Percentiles rank a stretch among this genome's conserved stretches.
These are phyloP conservation scores for Zymoseptoria passerinii DNA, from an alignment of 2,329 filamentous ascomycete genomes.

Conservation along the genomic window DNA sequence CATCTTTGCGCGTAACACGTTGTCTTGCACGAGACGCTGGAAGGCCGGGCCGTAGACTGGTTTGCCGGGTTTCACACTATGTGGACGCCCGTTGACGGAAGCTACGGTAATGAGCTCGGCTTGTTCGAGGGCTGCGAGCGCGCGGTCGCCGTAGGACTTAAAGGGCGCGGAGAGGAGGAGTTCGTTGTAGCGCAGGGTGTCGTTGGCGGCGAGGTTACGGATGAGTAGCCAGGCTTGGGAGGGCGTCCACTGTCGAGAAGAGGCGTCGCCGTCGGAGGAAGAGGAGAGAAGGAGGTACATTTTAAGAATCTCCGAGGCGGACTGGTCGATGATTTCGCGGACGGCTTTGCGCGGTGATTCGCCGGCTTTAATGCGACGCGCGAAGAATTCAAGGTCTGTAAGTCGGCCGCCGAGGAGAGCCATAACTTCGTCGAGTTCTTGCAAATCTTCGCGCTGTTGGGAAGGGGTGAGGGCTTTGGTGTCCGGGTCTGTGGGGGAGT, in stretches of 20 bases:
- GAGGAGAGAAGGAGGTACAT: slow-evolving; percentile 64
- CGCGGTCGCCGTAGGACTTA: slow-evolving; percentile 61
- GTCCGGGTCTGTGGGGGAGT: slow-evolving; percentile 32
- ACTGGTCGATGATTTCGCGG: slow-evolving; percentile 79
- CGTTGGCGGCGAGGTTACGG: slow-evolving; percentile 62
- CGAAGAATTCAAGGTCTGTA: slow-evolving; percentile 91
- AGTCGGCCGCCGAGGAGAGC: slow-evolving; percentile 76
- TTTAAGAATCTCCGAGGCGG: slow-evolving; percentile 82
- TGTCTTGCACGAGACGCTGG: slow-evolving; percentile 59
- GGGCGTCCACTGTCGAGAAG: slow-evolving; percentile 60
- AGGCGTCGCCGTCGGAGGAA: slow-evolving; percentile 35
- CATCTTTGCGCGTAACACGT: slow-evolving; percentile 63
- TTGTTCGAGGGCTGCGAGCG: slow-evolving; percentile 71
- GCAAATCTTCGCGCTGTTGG: slow-evolving; percentile 48
- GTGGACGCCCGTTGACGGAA: slow-evolving; percentile 66
- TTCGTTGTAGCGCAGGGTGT: slow-evolving; percentile 73
- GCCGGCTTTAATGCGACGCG: slow-evolving; percentile 79
- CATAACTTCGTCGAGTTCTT: slow-evolving; percentile 73
- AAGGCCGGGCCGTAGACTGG: slow-evolving; percentile 85
- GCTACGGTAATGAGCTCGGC: slow-evolving; percentile 77
- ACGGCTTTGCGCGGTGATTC: slow-evolving; percentile 76
- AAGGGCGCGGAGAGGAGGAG: slow-evolving; percentile 71
- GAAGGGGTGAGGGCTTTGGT: slow-evolving; percentile 39
- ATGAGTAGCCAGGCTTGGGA: slow-evolving; percentile 90
- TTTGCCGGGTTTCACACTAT: slow-evolving; percentile 68